These are phyloP conservation scores for Gillenia trifoliata DNA, from an alignment of 306 rosid genomes.

Conservation along the genomic window DNA sequence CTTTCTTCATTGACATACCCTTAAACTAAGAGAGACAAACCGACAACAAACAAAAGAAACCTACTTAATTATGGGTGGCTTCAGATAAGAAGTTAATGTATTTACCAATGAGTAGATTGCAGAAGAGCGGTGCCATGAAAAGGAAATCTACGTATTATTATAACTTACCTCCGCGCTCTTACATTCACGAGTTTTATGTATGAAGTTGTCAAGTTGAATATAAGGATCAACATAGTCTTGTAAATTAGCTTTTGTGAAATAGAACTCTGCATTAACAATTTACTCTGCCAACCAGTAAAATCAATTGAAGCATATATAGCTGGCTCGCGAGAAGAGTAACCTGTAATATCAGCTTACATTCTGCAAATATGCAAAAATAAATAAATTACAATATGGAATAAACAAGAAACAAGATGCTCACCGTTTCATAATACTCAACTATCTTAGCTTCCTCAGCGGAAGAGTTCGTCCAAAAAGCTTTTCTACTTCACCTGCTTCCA, in stretches of 20 bases:
- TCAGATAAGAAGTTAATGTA: not conserved
- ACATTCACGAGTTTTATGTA: not conserved
- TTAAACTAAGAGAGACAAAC: not conserved
- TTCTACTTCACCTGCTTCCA: constrained; percentile 82
- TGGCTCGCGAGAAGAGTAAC: not conserved
- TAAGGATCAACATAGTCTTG: not conserved
- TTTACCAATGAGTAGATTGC: not conserved
- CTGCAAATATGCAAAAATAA: constrained; percentile 8
- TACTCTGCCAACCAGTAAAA: not conserved
- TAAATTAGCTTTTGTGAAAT: not conserved
- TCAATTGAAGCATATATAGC: not conserved
- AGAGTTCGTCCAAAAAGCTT: constrained; percentile 68
- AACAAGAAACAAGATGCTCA: not conserved
- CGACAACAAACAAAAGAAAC: not conserved
- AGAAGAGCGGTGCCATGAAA: not conserved
- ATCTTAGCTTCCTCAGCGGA: constrained; percentile 74
- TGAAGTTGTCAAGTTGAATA: not conserved
- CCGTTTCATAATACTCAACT: constrained; percentile 6
- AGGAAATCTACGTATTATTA: not conserved
- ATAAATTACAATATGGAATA: constrained; percentile 9
- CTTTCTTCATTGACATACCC: not conserved
- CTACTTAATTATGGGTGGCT: not conserved
- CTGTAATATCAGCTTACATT: constrained; percentile 8
- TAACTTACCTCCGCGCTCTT: not conserved
- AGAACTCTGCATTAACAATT: not conserved